Evolutionary conservation across 352 stramenopile species (phyloP), one percentile per base, ranked within the genome.

Genomic region (Halophytophthora batemanensis): DNA sequence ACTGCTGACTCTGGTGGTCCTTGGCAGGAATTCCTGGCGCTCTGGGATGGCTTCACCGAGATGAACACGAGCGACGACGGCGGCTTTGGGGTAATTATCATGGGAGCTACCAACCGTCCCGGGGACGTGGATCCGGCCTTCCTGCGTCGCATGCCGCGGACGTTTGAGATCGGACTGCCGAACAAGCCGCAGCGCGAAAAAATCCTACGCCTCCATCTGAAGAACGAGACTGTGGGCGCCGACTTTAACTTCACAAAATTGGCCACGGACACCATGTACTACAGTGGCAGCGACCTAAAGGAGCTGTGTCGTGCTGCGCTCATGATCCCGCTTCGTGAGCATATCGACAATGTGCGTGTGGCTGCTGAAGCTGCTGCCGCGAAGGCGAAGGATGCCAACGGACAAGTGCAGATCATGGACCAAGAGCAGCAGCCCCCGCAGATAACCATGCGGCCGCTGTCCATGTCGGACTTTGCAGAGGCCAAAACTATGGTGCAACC

Each of bases 1-100:
- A 3, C 53, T 15, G 62, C 35, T 74, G 31, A 19, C 49, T 23
- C 21, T 52, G 34, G 12, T 44, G 33, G 10, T 66, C 19, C 1
- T 22, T 31, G 56, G 10, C 44, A 90, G 79, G 96, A 98, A 81
- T 98, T 99, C 67, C 77, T 99, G 67, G 97, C 93, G n/a, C 74
- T 98, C 10, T 98, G 96, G 96, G 96, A 99, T 61, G 96, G 96
- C 22, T 92, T 99, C 40, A 89, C 70, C n/a, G 81, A 95, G 52
- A 77, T 91, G 50, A 80, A 59, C 36, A 86, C 58, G 14, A 77
- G 61, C 33, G 66, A 93, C 13, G 67, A 72, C 39, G 50, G 45
- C 22, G 85, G 79, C 45, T 93, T 89, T 56, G 87, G 87, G 39
- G 93, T 99, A 36, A 94, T 99, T 53, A 87, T 99, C 15, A 79